Base-by-base conservation (phyloP, 2,329 filamentous ascomycete genomes). In the Trichoderma afroharzianum region DNA sequence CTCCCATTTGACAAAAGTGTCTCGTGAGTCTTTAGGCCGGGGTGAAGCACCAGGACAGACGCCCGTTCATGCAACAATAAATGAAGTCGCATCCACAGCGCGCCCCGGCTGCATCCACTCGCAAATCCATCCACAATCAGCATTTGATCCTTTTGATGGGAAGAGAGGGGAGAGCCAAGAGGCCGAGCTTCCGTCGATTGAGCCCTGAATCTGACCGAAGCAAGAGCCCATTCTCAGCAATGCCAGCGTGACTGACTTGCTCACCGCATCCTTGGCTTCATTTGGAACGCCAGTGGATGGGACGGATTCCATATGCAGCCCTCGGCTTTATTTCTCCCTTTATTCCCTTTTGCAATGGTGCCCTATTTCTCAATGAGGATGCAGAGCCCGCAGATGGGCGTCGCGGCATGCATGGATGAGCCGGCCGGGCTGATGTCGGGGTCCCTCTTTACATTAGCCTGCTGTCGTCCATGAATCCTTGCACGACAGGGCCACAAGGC, bases 31-130 rank as follows among this genome's bases (percentile, higher is more conserved):
- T 39, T 18, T 24, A 32, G 26, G 50, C 32, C 32, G 50, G 32
- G 62, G 36, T 14, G 36, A 11, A 33, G 28, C 28, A 30, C 15
- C 62, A 47, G 43, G 33, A 32, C 64, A 33, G 36, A 62, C 66
- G 57, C 66, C 36, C 43, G 57, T 62, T 62, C 66, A 69, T 62
- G 57, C 66, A 69, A 53, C 28, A n/a, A 47, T 36, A 69, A 62
- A 62, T 62, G 55, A 53, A 69, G 36, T 32, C 50, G 63, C 50
- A 67, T 67, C 63, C 63, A 67, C 63, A 33, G 28, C 18, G 6
- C 55, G 39, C 58, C 64, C 47, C 47, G 11, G 43, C 36, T 12
- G 33, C 12, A 30, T 47, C 21, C 36, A 28, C 30, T 47, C 15
- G 39, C 33, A 18, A n/a, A n/a, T 26, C 33, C 32, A 33, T 18